Percentiles rank a stretch among this genome's conserved stretches.
Evolutionary conservation across 2,329 filamentous ascomycete genomes (phyloP).

Genomic region (Cadophora sp.): DNA sequence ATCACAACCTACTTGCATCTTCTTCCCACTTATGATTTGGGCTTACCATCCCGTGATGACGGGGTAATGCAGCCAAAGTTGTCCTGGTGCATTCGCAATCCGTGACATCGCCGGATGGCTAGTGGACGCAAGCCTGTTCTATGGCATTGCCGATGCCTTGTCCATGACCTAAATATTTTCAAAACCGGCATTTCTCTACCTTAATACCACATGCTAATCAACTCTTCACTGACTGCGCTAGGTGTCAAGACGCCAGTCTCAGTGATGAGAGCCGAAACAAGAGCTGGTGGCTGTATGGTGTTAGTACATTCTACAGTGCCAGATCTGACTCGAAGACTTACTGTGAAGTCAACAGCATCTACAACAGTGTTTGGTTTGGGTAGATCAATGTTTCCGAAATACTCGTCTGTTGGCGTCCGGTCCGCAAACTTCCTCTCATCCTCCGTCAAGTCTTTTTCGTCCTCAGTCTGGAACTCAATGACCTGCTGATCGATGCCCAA

Average conservation of each 20-base stretch:
- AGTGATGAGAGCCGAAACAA: conserved; percentile 77
- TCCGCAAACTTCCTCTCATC: conserved; percentile 35
- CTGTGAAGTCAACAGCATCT: conserved; percentile 74
- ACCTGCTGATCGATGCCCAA: conserved; percentile 81
- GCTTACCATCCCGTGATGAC: neutral
- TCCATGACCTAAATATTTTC: neutral
- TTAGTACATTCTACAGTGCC: conserved; percentile 36
- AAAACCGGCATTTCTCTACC: neutral
- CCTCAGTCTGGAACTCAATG: conserved; percentile 72
- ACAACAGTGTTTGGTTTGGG: conserved; percentile 43
- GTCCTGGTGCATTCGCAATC: neutral
- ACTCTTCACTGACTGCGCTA: conserved; percentile 72
- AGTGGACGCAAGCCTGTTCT: neutral
- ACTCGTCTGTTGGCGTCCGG: conserved; percentile 35
- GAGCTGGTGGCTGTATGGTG: conserved; percentile 62
- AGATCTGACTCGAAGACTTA: conserved; percentile 45
- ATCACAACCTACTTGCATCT: neutral
- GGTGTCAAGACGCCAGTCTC: conserved; percentile 76
- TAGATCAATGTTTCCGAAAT: conserved; percentile 35
- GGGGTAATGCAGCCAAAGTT: neutral
- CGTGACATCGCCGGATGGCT: neutral
- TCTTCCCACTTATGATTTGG: neutral
- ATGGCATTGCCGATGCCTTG: neutral
- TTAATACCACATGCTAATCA: conserved; percentile 53
- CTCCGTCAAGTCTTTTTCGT: conserved; percentile 52